These are phyloP conservation scores for Nakazawaea sp. DNA, from an alignment of 805 yeast genomes.

Conservation along the genomic window DNA sequence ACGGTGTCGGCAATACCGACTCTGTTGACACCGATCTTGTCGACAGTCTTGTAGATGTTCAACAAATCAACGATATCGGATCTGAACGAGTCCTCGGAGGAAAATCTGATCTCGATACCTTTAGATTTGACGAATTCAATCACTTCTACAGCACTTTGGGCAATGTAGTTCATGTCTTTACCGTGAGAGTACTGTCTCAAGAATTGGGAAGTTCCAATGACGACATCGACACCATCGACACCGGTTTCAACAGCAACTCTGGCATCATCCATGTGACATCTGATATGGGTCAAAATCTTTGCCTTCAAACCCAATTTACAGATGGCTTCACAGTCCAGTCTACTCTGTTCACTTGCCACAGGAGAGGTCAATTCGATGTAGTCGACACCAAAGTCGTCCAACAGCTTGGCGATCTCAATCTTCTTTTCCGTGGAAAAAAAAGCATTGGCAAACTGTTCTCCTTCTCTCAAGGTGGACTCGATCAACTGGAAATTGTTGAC, in stretches of 20 bases:
- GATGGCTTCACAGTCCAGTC: conserved; percentile 93
- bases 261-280: conserved; percentile 99
- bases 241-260: conserved; percentile 96
- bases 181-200: conserved; percentile 94
- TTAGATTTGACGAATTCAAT: conserved; percentile 95
- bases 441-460: conserved; percentile 98
- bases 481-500: conserved; percentile 85
- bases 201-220: conserved; percentile 94
- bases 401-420: conserved; percentile 93
- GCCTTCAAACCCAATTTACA: conserved; percentile 96
- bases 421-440: conserved; percentile 92
- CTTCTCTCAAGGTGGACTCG: conserved; percentile 95
- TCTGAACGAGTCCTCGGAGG: conserved; percentile 96
- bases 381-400: conserved; percentile 97
- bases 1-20: conserved; percentile 99
- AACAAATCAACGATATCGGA: conserved; percentile 91
- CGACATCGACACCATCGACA: conserved; percentile 98
- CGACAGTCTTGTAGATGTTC: conserved; percentile 94
- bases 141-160: conserved; percentile 93
- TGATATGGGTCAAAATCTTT: conserved; percentile 90
- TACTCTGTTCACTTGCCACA: conserved; percentile 92
- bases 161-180: conserved; percentile 96
- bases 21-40: conserved; percentile 95
- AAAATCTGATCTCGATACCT: conserved; percentile 94
- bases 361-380: conserved; percentile 97